Conservation (phyloP, 495 filamentous ascomycete species). For the Tuber microsphaerosporum region DNA sequence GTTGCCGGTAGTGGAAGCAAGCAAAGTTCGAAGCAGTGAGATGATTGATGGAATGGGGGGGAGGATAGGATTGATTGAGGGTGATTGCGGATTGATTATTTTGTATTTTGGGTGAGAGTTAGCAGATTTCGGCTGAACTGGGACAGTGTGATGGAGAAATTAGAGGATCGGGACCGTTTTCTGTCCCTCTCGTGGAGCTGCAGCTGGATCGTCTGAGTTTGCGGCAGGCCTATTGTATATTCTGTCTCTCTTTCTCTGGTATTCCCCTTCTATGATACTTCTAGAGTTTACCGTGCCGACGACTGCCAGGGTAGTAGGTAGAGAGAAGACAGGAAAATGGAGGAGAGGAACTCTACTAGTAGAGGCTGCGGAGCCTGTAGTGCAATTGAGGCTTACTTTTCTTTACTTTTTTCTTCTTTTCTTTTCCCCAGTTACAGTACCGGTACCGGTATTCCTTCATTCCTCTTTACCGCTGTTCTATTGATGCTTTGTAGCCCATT, state of each 20-base stretch:
- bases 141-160: not conserved
- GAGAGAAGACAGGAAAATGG: not conserved
- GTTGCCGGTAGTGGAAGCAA: not conserved
- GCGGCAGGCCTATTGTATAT: not conserved
- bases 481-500: not conserved
- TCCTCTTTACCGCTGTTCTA: not conserved
- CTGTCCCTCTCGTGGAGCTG: not conserved
- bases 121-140: not conserved
- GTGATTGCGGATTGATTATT: not conserved
- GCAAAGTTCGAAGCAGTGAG: not conserved
- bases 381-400: not conserved
- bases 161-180: slow-evolving; percentile 4
- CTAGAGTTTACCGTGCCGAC: not conserved
- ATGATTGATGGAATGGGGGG: not conserved
- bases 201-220: not conserved
- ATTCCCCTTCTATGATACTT: not conserved
- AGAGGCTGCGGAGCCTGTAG: not conserved
- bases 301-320: not conserved
- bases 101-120: slow-evolving; percentile 2
- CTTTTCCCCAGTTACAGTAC: not conserved
- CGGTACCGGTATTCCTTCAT: too few species aligned
- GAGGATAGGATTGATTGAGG: not conserved
- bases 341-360: not conserved
- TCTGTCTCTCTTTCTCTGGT: not conserved
- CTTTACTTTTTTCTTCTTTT: not conserved